Percentiles rank a stretch among this genome's conserved stretches.
Evolutionary conservation across 2,329 filamentous ascomycete genomes (phyloP).

Genomic region (Trichoderma atroviride): DNA sequence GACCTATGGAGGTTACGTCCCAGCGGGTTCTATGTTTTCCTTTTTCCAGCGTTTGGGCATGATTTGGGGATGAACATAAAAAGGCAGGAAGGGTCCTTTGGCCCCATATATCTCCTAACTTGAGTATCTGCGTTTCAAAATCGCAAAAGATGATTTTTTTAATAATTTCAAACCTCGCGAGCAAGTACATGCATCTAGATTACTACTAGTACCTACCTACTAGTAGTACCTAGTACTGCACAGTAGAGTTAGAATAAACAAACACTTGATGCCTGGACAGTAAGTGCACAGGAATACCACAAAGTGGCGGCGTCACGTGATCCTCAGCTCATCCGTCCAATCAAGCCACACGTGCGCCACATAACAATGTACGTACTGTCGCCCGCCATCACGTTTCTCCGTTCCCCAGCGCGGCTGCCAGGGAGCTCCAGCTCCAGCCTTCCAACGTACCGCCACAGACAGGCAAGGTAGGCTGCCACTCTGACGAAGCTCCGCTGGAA

Average conservation of each 20-base stretch:
- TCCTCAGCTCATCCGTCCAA: background rate
- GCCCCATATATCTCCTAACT: too few species aligned
- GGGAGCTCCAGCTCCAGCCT: slow-evolving; percentile 37
- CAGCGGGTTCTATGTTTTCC: background rate
- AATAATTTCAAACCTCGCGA: too few species aligned
- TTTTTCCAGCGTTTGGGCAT: background rate
- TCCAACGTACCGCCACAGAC: slow-evolving; percentile 27
- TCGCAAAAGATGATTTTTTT: too few species aligned
- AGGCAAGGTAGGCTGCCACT: slow-evolving; percentile 42
- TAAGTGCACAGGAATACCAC: background rate
- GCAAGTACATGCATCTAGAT: too few species aligned
- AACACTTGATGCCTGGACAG: background rate
- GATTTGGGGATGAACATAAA: background rate
- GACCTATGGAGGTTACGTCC: background rate
- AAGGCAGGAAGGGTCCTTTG: background rate
- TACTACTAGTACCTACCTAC: too few species aligned
- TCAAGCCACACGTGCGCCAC: background rate
- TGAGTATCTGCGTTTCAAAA: too few species aligned
- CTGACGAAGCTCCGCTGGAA: slow-evolving; percentile 44
- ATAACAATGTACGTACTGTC: background rate
- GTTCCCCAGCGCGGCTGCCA: slow-evolving; percentile 27
- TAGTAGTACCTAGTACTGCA: too few species aligned
- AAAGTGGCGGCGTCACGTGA: background rate
- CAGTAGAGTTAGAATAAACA: too few species aligned
- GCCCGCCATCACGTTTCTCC: slow-evolving; percentile 39